Evolutionary conservation across 441 rosid genomes (phyloP).

Genomic region (Corymbia citriodora): DNA sequence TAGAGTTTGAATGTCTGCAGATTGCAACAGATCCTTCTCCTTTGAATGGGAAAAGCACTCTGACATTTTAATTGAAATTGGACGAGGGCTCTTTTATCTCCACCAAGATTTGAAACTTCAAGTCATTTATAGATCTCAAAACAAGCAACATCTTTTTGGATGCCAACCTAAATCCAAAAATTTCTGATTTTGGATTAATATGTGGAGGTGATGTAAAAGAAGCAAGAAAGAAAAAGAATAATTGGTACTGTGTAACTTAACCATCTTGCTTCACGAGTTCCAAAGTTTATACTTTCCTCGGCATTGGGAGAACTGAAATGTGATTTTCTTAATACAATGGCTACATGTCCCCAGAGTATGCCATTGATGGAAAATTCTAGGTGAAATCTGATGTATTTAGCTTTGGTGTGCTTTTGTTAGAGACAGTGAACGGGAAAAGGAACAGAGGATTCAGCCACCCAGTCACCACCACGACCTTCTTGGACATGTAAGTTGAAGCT

Average conservation of each 20-base stretch:
- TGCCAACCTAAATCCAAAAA: constrained; percentile 28
- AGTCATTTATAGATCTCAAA: constrained; percentile 29
- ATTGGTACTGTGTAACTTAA: constrained; percentile 42
- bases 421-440: neutral
- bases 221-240: constrained; percentile 31
- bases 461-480: neutral
- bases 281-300: neutral
- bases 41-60: constrained; percentile 17
- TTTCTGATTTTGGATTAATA: constrained; percentile 38
- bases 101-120: constrained; percentile 26
- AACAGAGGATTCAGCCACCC: neutral
- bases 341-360: neutral
- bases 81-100: constrained; percentile 36
- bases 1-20: constrained; percentile 8
- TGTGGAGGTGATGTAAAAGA: constrained; percentile 28
- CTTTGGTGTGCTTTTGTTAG: neutral
- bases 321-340: neutral
- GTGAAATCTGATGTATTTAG: neutral
- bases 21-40: neutral
- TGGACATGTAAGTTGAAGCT: neutral
- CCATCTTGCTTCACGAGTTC: neutral
- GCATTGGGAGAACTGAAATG: neutral
- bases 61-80: constrained; percentile 19
- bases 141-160: constrained; percentile 35
- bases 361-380: neutral